Evolutionary conservation across 1,284 basidiomycete genomes (phyloP).

Genomic region (Quambalaria eucalypti): DNA sequence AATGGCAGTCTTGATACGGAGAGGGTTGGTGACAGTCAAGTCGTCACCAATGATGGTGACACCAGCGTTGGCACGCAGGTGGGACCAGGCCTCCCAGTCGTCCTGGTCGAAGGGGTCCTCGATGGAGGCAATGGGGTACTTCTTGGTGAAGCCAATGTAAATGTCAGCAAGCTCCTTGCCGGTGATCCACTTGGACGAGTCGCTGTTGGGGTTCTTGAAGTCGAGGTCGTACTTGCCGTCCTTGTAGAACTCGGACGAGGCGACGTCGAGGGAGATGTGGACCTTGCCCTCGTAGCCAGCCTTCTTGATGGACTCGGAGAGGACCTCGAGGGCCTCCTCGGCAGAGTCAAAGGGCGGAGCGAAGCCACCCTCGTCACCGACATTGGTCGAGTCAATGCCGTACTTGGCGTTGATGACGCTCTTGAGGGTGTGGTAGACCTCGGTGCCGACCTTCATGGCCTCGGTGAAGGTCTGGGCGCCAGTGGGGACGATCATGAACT

Average conservation of each 20-base stretch:
- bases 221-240: slow-evolving; percentile 99
- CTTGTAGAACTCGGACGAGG: slow-evolving; percentile 99
- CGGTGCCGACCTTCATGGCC: slow-evolving; percentile 95
- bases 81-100: slow-evolving; percentile 95
- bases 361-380: slow-evolving; percentile 99
- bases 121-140: slow-evolving; percentile 62
- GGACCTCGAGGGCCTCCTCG: slow-evolving; percentile 92
- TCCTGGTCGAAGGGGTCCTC: slow-evolving; percentile 99
- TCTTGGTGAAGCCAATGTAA: slow-evolving; percentile 59
- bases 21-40: slow-evolving; percentile 94
- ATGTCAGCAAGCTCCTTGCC: slow-evolving; percentile 86
- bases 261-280: slow-evolving; percentile 97
- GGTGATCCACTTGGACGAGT: slow-evolving; percentile 84
- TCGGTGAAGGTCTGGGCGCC: slow-evolving; percentile 94
- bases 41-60: slow-evolving; percentile 89
- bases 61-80: slow-evolving; percentile 59
- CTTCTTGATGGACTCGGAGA: slow-evolving; percentile 90
- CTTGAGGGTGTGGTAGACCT: slow-evolving; percentile 97
- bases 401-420: slow-evolving; percentile 99
- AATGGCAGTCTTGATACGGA: slow-evolving; percentile 96
- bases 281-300: slow-evolving; percentile 97
- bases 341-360: slow-evolving; percentile 95
- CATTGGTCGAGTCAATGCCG: slow-evolving; percentile 95
- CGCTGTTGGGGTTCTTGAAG: slow-evolving; percentile 99
- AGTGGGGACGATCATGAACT: slow-evolving; percentile 98